Evolutionary conservation across 208 protist genomes (phyloP), one percentile per base, ranked within the genome.

Genomic region (Vickermania ingenoplastis): DNA sequence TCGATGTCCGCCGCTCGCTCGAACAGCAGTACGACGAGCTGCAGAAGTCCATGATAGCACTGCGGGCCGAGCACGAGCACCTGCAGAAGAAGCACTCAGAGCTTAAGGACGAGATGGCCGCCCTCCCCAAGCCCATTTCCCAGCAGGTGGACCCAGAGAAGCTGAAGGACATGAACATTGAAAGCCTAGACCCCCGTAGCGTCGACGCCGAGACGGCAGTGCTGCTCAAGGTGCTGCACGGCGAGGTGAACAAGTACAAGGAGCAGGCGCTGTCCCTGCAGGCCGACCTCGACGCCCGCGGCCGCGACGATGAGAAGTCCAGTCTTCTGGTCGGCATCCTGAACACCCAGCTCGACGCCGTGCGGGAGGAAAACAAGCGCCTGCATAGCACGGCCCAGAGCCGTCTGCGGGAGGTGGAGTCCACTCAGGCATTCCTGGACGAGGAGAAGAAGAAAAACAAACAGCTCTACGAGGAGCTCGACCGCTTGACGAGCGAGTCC

Each of bases 331-430:
- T 92, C n/a, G 80, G 71, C 31, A 63, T 95, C 13, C 61, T 95
- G 5, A 95, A 92, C 73, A 79, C 79, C 25, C 88, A 95, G 65
- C 75, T 95, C 27, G 86, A 95, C 41, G 53, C 79, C 2, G 63
- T 80, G 5, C 78, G 83, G 28, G 88, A 91, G 59, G 84, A 92
- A 21, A 85, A 81, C 65, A 87, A 74, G 58, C 79, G 83, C 30
- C 65, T 90, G 27, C 78, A 88, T 67, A 69, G 71, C 2, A 61
- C 65, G 14, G 61, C 80, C 1, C 60, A 71, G 54, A 83, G 79
- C 53, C 63, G 67, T 28, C 67, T 63, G 27, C 27, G 30, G 23
- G 75, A 86, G 63, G 41, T 83, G 29, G 76, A 89, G 48, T 67
- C 68, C 0, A 59, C 81, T 25, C 69, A 77, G 56, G 41, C 61